Base-by-base conservation (phyloP, 768 basidiomycete genomes). In the Sutorius australiensis region DNA sequence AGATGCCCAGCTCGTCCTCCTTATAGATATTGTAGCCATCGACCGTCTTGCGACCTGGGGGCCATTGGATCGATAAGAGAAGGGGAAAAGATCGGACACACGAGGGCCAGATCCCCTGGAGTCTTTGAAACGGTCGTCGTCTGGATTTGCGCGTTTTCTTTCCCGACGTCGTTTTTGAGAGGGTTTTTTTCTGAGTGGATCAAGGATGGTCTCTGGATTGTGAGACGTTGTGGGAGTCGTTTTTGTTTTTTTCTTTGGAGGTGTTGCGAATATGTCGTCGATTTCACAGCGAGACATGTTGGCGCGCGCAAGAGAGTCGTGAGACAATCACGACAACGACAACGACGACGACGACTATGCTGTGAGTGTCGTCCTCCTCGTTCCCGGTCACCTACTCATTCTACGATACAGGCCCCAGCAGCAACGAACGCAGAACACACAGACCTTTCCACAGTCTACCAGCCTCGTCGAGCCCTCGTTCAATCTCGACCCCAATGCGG, bases 11-110 rank as follows among this genome's bases (percentile, higher is more conserved):
- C 59, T 93, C 91, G 54, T 85, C 86, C 69, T 90, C 91, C 64
- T 89, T 90, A 68, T 85, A 93, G 33, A 93, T 80, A 13, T 70
- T 66, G 73, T 79, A 92, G 5, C 91, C 92, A 64, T 93, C 92
- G 52, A 84, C 86, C 0, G 91, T 93, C 67, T 76, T 84, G 31
- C 80, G 82, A 46, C 88, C 90, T 92, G 61, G 21, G 31, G 34
- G 48, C n/a, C 17, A 47, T n/a, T 38, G 50, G 42, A 49, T 68
- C 38, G 54, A 47, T 58, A 56, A 34, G 14, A 32, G 38, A 32
- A 10, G 40, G 31, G 36, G 40, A 43, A 51, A 48, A 36, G 46
- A 39, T 51, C 4, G 52, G 39, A 79, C 87, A 54, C 63, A 92
- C 90, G 80, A 61, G 81, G 75, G n/a, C 76, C 77, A 10, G 77